A percentile compares a stretch with the other conserved stretches of the same genome.
Evolutionary conservation across 768 basidiomycete species (phyloP).

Genomic region (Tricholomella constricta): DNA sequence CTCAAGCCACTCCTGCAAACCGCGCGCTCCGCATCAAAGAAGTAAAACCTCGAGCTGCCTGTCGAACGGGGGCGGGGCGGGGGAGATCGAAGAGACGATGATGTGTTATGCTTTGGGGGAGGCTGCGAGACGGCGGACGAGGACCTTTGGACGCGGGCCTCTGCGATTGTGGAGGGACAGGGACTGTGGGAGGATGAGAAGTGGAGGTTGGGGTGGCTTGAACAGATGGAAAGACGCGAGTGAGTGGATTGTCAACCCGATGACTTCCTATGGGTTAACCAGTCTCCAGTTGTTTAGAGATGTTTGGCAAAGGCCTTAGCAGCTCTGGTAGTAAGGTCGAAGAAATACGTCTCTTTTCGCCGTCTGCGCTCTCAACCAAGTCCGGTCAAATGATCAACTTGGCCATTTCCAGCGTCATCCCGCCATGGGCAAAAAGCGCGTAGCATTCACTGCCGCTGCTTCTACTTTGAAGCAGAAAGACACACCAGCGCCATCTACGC

Average conservation of each 20-base stretch:
- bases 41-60: constrained; percentile 71
- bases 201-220: constrained; percentile 60
- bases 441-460: no score
- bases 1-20: constrained; percentile 69
- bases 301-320: no score
- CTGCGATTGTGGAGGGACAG: constrained; percentile 24
- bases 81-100: constrained; percentile 68
- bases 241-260: no score
- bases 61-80: constrained; percentile 57
- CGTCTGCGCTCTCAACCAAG: no score
- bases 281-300: no score
- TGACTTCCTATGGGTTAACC: neutral
- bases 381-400: no score
- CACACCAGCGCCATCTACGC: no score
- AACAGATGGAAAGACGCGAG: constrained; percentile 63
- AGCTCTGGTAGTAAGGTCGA: no score
- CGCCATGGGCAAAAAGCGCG: no score
- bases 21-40: constrained; percentile 50
- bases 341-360: no score
- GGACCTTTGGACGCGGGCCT: constrained; percentile 27
- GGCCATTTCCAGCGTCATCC: no score
- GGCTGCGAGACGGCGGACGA: constrained; percentile 56
- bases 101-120: constrained; percentile 78
- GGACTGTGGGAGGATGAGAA: constrained; percentile 51
- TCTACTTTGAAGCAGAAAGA: no score